Percentiles rank a stretch among this genome's conserved stretches.
Conservation (phyloP, 148 eudicot genomes). For the Amaranthus cruentus region DNA sequence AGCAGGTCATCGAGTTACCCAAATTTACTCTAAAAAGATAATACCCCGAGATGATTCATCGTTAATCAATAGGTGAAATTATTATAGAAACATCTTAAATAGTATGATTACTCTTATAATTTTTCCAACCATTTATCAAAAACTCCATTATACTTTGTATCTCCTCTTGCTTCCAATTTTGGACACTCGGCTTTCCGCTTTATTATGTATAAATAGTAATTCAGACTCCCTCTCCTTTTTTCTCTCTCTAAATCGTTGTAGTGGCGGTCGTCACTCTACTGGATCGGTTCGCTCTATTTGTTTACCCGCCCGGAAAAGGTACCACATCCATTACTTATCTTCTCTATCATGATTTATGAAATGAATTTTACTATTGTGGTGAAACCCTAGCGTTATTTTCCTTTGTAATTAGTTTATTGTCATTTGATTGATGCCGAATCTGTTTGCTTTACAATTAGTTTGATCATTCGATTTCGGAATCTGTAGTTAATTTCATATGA, state of each 20-base stretch:
- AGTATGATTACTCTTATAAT: too few species aligned
- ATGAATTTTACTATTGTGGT: not conserved
- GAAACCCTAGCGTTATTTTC: not conserved
- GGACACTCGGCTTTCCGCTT: not conserved
- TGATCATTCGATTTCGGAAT: not conserved
- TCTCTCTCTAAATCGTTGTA: not conserved
- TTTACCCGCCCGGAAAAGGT: not conserved
- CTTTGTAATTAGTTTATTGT: not conserved
- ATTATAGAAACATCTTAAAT: too few species aligned
- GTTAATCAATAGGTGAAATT: too few species aligned
- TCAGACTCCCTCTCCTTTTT: too few species aligned
- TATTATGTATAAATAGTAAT: too few species aligned
- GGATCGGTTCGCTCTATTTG: not conserved
- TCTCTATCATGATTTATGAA: not conserved
- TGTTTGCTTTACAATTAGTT: not conserved
- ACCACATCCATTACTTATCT: not conserved
- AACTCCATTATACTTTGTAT: not conserved
- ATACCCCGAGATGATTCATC: too few species aligned
- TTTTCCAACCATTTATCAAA: too few species aligned
- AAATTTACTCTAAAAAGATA: too few species aligned
- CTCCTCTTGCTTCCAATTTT: not conserved
- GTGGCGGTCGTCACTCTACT: not conserved
- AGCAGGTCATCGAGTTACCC: too few species aligned
- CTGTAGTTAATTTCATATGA: not conserved
- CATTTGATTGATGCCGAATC: not conserved